Evolutionary conservation across 2,329 filamentous ascomycete genomes (phyloP), one percentile per base, ranked within the genome.

Genomic region (Alternaria metachromatica): DNA sequence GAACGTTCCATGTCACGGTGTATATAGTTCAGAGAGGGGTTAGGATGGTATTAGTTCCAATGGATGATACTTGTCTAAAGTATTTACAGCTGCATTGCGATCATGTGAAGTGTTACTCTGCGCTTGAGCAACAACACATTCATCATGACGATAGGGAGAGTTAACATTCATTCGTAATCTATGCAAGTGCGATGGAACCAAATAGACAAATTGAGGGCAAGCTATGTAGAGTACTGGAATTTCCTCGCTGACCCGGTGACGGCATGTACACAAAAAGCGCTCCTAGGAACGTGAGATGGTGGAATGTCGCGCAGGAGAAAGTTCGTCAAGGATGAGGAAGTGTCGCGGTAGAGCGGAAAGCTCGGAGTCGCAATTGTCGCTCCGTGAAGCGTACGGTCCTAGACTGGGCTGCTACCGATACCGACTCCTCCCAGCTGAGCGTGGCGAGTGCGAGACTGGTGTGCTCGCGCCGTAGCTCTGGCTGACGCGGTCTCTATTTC

Each of bases 361-460:
- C 41, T n/a, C 41, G 37, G 21, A 43, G 50, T 62, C 55, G 46
- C 53, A 59, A 41, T 41, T 45, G 50, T 20, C 25, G 57, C 44
- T 56, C 56, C 41, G 50, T 55, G 28, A 25, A 46, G 60, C 44
- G 55, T 58, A 23, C 49, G n/a, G 30, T 46, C 59, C 21, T 37
- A 18, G 43, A 50, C 33, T 45, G 28, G 12, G 55, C 49, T 58
- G 49, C 57, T 46, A 48, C 37, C 33, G 21, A 49, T 41, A 25
- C 33, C 43, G 18, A 45, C 23, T 56, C 55, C 49, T 41, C 45
- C 21, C 18, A 44, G 46, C 23, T 46, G 51, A 60, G 61, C 61
- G 28, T 55, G 57, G 51, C 61, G 61, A 63, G 61, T 63, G 61
- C 61, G 61, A 63, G 61, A 46, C 51, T 41, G 33, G 50, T 54